Base-by-base conservation (phyloP, 106 monocot genomes). In the Dioscorea dumetorum region DNA sequence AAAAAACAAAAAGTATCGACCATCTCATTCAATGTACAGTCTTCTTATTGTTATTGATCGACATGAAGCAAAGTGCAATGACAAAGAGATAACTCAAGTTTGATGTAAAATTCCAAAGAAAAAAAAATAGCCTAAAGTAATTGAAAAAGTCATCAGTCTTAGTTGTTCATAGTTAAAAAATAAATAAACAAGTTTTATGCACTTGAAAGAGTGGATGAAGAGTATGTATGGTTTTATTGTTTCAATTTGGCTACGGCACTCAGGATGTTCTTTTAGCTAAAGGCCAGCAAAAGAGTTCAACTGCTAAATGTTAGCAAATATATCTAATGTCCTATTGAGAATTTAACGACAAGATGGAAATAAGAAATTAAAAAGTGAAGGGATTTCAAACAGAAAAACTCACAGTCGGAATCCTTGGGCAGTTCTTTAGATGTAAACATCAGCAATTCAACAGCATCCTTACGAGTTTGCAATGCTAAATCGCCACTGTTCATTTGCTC, bases 341-440 rank as follows among this genome's bases (percentile, higher is more conserved):
- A 1, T 51, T 51, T 0, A 51, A 51, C 51, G 1, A 12, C 17
- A 54, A 18, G 5, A 54, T 54, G 15, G 54, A 4, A 54, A 54
- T 8, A 2, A 12, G 12, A 19, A 19, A 15, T 5, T 5, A 54
- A 54, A 54, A 54, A 54, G 4, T 8, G 19, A 54, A 54, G 4
- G 3, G 19, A 54, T 19, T 54, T 54, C 15, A 54, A 54, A 54
- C 54, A 19, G 28, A 23, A 61, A 22, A 19, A 33, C 63, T 64
- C n/a, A 64, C 63, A 24, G 28, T 64, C 1, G 11, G 63, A 2
- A 64, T 32, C 19, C 33, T 64, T 13, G 15, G 63, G 63, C 63
- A 64, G 33, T 19, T 64, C 31, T n/a, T 34, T 64, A 34, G 63
- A 64, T 34, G 63, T 64, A 19, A 32, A 64, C 9, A 64, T 17